Conservation (phyloP, 75 land plant genomes). For the Gnetum montanum region DNA sequence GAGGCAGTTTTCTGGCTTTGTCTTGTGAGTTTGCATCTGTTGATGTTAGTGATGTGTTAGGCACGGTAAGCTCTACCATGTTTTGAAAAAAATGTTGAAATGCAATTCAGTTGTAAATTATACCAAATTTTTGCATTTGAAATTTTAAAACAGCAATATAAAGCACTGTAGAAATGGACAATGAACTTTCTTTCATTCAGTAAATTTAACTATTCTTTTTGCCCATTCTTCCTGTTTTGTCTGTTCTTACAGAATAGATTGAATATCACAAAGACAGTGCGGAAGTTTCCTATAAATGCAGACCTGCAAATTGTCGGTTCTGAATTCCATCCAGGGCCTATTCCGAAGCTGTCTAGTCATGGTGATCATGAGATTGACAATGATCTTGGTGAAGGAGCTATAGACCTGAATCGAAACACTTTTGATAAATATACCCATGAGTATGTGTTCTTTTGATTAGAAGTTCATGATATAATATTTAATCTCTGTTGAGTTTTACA, state of each 20-base stretch:
- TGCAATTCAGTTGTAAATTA: neutral
- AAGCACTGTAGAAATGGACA: neutral
- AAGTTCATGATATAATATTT: neutral
- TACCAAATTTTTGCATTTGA: neutral
- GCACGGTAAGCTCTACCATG: conserved; percentile 73
- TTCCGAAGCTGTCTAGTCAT: conserved; percentile 49
- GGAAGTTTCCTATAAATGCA: conserved; percentile 80
- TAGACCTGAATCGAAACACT: conserved; percentile 29
- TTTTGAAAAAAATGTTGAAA: neutral
- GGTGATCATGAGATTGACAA: conserved; percentile 50
- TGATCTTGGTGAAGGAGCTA: conserved; percentile 66
- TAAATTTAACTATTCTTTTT: too few species aligned
- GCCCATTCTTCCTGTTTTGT: neutral
- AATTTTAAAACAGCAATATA: neutral
- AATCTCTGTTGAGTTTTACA: neutral
- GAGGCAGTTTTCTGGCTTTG: conserved; percentile 89
- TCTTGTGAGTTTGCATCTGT: conserved; percentile 99
- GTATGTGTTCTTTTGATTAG: conserved; percentile 35
- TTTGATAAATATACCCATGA: conserved; percentile 62
- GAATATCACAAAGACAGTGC: conserved; percentile 90
- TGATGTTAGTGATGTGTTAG: conserved; percentile 91
- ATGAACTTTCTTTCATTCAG: too few species aligned
- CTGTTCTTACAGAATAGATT: conserved; percentile 77
- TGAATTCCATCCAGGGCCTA: conserved; percentile 72
- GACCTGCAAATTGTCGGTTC: conserved; percentile 65